phyloP scores from a whole-genome alignment of 805 yeast genomes.

The Candida mattraensis region DNA sequence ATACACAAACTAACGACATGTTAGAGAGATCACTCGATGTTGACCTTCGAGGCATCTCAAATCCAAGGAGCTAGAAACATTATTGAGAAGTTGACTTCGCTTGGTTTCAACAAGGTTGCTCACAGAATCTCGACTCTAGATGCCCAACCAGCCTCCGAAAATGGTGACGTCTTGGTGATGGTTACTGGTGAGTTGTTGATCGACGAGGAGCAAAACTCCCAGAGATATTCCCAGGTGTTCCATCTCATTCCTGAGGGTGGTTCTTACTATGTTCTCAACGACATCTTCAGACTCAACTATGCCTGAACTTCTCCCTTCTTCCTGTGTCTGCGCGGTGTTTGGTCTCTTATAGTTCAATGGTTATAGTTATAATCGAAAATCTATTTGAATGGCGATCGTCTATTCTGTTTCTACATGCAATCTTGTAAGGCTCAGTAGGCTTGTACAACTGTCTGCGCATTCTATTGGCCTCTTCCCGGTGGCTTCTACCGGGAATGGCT shows the following conservation, averaged over 20 bases:
- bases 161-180: conserved; percentile 92
- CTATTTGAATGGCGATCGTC: too few species aligned
- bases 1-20: conserved; percentile 10
- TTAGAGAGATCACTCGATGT: conserved; percentile 91
- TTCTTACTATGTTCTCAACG: conserved; percentile 93
- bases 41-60: conserved; percentile 93
- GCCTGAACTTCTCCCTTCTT: too few species aligned
- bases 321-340: background rate
- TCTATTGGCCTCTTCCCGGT: too few species aligned
- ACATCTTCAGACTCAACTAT: conserved; percentile 93
- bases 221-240: conserved; percentile 96
- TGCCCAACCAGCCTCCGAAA: conserved; percentile 96
- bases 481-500: too few species aligned
- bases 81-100: conserved; percentile 84
- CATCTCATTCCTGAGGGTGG: conserved; percentile 91
- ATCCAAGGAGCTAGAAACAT: conserved; percentile 92
- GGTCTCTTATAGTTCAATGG: background rate
- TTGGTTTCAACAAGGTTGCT: conserved; percentile 90
- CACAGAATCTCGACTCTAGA: conserved; percentile 95
- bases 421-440: too few species aligned
- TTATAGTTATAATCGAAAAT: too few species aligned
- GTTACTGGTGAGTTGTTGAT: conserved; percentile 93
- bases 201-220: conserved; percentile 94
- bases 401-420: too few species aligned
- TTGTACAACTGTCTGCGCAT: too few species aligned